These are phyloP conservation scores for Solanum chmielewskii DNA, from an alignment of 257 asterid species.

Conservation along the genomic window DNA sequence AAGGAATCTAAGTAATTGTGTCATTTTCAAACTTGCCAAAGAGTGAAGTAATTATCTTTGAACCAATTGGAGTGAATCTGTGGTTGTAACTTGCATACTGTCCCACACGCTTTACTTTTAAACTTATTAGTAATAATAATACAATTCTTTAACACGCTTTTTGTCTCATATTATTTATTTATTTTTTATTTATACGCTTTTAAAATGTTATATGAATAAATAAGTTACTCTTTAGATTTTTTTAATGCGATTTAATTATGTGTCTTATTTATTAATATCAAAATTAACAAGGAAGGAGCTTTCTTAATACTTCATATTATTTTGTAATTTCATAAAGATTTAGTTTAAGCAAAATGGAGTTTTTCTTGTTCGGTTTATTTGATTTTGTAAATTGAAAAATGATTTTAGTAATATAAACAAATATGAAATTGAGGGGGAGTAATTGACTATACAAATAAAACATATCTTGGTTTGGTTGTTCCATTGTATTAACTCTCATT, in stretches of 20 bases:
- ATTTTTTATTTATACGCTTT: not conserved
- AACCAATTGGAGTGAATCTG: not conserved
- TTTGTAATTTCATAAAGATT: not conserved
- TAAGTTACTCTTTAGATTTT: accelerated
- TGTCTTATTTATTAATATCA: not conserved
- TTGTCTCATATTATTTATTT: not conserved
- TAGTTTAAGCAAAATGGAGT: not conserved
- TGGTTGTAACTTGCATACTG: not conserved
- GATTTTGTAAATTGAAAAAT: not conserved
- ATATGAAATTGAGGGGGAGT: not conserved
- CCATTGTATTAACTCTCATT: not conserved
- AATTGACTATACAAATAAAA: not conserved
- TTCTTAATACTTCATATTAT: not conserved
- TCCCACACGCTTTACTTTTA: not conserved
- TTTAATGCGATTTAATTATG: not conserved
- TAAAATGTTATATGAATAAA: not conserved
- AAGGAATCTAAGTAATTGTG: not conserved
- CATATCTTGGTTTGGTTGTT: not conserved
- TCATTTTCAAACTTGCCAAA: slow-evolving; percentile 1
- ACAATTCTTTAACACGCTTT: not conserved
- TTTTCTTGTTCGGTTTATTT: no score
- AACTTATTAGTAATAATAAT: no score
- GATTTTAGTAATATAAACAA: not conserved
- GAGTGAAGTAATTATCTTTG: slow-evolving; percentile 2
- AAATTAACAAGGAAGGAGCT: not conserved